These are phyloP conservation scores for Mrakia gelida DNA, from an alignment of 768 basidiomycete genomes.

Conservation along the genomic window DNA sequence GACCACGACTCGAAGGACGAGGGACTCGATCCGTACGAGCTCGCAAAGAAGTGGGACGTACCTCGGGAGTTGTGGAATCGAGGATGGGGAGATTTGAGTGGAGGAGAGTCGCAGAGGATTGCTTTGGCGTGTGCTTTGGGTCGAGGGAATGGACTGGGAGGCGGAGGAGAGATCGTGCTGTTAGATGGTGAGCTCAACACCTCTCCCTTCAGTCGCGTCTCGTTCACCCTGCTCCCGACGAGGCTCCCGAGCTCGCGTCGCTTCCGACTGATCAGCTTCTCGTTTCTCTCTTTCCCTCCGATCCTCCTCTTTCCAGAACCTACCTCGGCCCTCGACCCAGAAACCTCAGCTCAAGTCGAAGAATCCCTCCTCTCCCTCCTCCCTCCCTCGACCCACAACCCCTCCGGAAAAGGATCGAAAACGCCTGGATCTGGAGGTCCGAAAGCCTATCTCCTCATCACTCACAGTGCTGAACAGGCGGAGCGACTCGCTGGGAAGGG, in stretches of 20 bases:
- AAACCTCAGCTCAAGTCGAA: slow-evolving; percentile 64
- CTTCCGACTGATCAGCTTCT: slow-evolving; percentile 8
- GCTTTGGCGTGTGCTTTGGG: slow-evolving; percentile 70
- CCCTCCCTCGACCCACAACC: slow-evolving; percentile 33
- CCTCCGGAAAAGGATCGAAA: neutral
- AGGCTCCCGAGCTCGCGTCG: neutral
- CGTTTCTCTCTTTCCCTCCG: neutral
- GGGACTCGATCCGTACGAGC: slow-evolving; percentile 25
- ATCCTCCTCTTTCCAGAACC: slow-evolving; percentile 58
- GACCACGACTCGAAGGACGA: neutral
- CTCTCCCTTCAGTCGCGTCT: neutral
- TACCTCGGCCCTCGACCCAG: slow-evolving; percentile 77
- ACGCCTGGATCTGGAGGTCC: slow-evolving; percentile 15
- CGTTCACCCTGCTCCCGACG: neutral
- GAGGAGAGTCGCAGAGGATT: slow-evolving; percentile 82
- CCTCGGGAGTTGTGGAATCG: slow-evolving; percentile 68
- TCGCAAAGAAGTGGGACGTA: slow-evolving; percentile 57
- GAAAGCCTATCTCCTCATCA: slow-evolving; percentile 32
- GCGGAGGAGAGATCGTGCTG: slow-evolving; percentile 69
- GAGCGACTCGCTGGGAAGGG: slow-evolving; percentile 31
- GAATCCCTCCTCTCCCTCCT: slow-evolving; percentile 56
- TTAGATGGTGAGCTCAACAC: slow-evolving; percentile 43
- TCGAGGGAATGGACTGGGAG: slow-evolving; percentile 46
- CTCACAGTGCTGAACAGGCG: slow-evolving; percentile 27
- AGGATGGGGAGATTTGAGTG: slow-evolving; percentile 73